Evolutionary conservation across 2,329 filamentous ascomycete genomes (phyloP).

Genomic region (Cadophora gregata): DNA sequence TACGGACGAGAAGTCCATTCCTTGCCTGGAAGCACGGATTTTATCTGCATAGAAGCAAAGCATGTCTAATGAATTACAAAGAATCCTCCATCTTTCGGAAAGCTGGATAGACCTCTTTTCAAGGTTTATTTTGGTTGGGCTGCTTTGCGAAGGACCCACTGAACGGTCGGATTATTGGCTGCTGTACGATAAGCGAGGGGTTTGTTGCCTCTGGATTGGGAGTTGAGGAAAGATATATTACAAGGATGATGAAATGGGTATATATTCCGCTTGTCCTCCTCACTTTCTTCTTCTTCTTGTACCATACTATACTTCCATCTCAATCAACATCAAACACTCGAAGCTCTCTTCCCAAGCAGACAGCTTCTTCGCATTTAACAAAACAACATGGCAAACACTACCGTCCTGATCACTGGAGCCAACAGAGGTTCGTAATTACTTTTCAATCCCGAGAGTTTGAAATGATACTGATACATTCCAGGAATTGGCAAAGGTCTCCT

Average conservation of each 20-base stretch:
- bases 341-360: neutral
- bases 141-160: too few species aligned
- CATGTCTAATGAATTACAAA: neutral
- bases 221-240: neutral
- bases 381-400: conserved; percentile 15
- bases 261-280: neutral
- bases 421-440: conserved; percentile 20
- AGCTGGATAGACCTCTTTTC: neutral
- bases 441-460: neutral
- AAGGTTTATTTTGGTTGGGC: too few species aligned
- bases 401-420: conserved; percentile 23
- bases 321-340: neutral
- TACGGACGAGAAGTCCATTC: neutral
- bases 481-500: conserved; percentile 25
- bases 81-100: neutral
- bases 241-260: neutral
- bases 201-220: neutral
- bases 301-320: neutral
- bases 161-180: neutral
- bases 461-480: conserved; percentile 14
- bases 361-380: neutral
- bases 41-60: neutral
- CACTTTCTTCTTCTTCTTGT: neutral
- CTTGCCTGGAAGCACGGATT: neutral
- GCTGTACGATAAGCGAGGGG: neutral